A percentile compares a stretch with the other conserved stretches of the same genome.
These are phyloP conservation scores for Salvia splendens DNA, from an alignment of 257 asterid genomes.

Conservation along the genomic window DNA sequence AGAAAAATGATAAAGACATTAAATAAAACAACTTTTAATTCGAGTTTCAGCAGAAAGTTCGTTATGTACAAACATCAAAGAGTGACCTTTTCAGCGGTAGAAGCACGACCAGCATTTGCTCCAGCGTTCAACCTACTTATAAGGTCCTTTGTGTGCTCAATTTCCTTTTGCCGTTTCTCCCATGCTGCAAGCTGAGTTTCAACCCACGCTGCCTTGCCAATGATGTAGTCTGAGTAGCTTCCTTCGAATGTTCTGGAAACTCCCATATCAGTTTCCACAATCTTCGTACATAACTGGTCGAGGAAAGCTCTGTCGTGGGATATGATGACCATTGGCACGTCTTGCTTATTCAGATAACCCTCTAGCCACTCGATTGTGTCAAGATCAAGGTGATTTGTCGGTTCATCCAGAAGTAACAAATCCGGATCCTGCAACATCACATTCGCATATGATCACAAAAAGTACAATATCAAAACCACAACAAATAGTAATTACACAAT, in stretches of 20 bases:
- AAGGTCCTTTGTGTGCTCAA: constrained; percentile 74
- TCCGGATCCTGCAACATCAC: constrained; percentile 75
- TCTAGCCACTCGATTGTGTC: constrained; percentile 99
- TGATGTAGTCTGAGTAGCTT: constrained; percentile 73
- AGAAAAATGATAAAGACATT: constrained; percentile 6
- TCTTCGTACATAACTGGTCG: constrained; percentile 91
- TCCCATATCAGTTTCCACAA: constrained; percentile 97
- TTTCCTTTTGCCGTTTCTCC: constrained; percentile 98
- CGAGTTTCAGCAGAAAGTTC: neutral
- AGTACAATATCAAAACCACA: constrained; percentile 15
- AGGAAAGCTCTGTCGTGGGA: constrained; percentile 98
- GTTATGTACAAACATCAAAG: neutral
- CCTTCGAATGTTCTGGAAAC: constrained; percentile 86
- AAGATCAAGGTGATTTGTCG: constrained; percentile 97
- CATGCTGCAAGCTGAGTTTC: constrained; percentile 92
- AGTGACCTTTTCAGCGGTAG: constrained; percentile 93
- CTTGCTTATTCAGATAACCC: constrained; percentile 88
- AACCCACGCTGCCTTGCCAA: constrained; percentile 76
- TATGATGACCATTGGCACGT: constrained; percentile 97
- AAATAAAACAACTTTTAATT: neutral
- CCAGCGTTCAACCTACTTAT: constrained; percentile 89
- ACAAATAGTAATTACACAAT: neutral
- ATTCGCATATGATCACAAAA: constrained; percentile 29
- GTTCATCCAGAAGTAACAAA: constrained; percentile 89
- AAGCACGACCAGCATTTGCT: constrained; percentile 98